Conservation (phyloP, 1,284 basidiomycete genomes). For the Ustilago loliicola region DNA sequence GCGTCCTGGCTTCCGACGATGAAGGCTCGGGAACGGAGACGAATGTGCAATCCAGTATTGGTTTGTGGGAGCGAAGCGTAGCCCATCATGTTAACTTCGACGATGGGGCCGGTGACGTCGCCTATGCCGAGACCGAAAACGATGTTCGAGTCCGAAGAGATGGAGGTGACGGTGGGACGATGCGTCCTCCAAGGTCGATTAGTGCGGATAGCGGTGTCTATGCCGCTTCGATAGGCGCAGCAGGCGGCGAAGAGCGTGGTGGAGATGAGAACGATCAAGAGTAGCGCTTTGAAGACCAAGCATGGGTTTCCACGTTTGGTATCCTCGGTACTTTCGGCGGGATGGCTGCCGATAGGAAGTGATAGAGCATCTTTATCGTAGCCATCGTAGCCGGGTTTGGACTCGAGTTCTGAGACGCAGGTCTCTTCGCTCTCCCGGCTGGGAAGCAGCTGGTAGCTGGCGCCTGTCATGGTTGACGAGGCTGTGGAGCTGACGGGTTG, state of each 20-base stretch:
- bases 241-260: conserved; percentile 23
- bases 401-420: conserved; percentile 16
- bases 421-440: conserved; percentile 46
- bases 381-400: conserved; percentile 4
- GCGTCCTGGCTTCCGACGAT: conserved; percentile 75
- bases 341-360: background rate
- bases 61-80: conserved; percentile 80
- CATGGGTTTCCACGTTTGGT: conserved; percentile 7
- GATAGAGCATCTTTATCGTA: conserved; percentile 11
- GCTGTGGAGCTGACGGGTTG: conserved; percentile 7
- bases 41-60: conserved; percentile 83
- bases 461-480: conserved; percentile 28
- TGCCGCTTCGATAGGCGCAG: conserved; percentile 22
- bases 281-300: conserved; percentile 27
- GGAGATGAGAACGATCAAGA: conserved; percentile 25
- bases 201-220: conserved; percentile 6
- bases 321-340: background rate
- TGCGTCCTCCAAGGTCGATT: conserved; percentile 5
- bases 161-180: background rate
- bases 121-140: conserved; percentile 75
- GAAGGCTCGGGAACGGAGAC: conserved; percentile 81
- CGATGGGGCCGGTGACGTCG: conserved; percentile 79
- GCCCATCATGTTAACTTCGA: conserved; percentile 75
- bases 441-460: conserved; percentile 41
- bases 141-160: conserved; percentile 12